phyloP scores from a whole-genome alignment of 202 grass and related monocot species.

The Carex sylvatica region DNA sequence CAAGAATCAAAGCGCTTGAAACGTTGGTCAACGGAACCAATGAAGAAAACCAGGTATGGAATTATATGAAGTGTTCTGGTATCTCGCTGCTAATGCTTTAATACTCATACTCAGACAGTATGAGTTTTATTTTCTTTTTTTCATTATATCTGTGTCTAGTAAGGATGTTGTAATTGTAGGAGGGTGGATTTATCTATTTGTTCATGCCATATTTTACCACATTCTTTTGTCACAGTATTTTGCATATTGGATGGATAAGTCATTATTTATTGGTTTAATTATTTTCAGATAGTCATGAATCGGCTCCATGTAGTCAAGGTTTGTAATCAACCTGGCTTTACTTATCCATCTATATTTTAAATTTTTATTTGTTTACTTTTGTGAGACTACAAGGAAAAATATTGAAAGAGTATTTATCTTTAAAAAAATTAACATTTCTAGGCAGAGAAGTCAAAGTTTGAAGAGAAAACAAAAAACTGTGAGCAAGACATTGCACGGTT shows the following conservation, averaged over 20 bases:
- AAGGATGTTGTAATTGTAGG: not conserved
- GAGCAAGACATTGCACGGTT: constrained; percentile 57
- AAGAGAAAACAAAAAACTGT: constrained; percentile 57
- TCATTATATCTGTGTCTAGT: not conserved
- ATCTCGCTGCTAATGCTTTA: not conserved
- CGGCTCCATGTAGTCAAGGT: constrained; percentile 65
- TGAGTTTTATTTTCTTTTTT: not conserved
- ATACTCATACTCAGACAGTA: not conserved
- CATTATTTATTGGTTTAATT: constrained; percentile 11
- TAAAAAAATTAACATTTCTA: constrained; percentile 31
- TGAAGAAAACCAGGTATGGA: constrained; percentile 78
- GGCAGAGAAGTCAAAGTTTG: constrained; percentile 66
- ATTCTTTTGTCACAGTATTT: not conserved
- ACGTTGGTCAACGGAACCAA: constrained; percentile 77
- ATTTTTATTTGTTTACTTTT: not conserved
- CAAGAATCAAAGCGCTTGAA: constrained; percentile 86
- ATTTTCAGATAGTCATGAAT: constrained; percentile 61
- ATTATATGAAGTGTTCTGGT: not conserved
- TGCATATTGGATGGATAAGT: not conserved
- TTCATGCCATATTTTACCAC: not conserved
- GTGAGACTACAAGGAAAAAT: constrained; percentile 18
- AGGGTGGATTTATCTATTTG: not conserved
- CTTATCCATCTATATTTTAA: not conserved
- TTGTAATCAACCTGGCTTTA: not conserved
- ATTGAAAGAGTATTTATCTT: constrained; percentile 12